Percentiles rank a stretch among this genome's conserved stretches.
Evolutionary conservation across 225 moss, liverwort and hornwort species (phyloP).

Genomic region (Anthoceros angustus): DNA sequence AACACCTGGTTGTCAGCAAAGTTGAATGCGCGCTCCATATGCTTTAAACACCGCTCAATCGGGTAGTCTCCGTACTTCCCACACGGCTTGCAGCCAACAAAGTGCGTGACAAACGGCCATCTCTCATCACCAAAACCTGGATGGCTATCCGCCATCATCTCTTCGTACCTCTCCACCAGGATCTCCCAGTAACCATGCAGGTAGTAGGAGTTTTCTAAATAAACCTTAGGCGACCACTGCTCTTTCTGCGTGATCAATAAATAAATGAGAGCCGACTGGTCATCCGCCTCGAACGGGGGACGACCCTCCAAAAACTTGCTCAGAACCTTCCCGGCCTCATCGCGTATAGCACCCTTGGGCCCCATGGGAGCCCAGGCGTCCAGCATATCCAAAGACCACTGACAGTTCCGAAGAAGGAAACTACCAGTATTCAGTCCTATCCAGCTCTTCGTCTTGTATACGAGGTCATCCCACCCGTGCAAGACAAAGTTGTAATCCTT

Average conservation of each 20-base stretch:
- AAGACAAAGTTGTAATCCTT: neutral
- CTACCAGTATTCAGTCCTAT: conserved; percentile 1
- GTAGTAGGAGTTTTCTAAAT: neutral
- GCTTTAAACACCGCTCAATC: neutral
- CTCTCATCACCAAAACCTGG: neutral
- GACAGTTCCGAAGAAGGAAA: neutral
- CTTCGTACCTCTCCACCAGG: neutral
- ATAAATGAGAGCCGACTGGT: neutral
- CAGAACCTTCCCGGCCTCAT: conserved; percentile 2
- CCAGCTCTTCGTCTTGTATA: neutral
- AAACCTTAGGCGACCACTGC: neutral
- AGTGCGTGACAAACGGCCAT: conserved; percentile 3
- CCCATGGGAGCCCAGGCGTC: conserved; percentile 3
- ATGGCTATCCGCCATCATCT: neutral
- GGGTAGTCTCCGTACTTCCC: conserved; percentile 4
- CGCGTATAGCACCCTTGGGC: neutral
- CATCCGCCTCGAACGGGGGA: neutral
- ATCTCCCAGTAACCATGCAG: conserved; percentile 1
- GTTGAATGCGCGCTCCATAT: conserved; percentile 1
- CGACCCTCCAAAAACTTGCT: neutral
- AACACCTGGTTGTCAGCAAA: conserved; percentile 4
- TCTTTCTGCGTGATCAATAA: conserved; percentile 1
- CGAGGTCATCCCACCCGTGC: neutral
- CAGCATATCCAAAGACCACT: neutral
- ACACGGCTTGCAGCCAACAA: neutral